Evolutionary conservation across 257 asterid genomes (phyloP).

Genomic region (Nicotiana obtusifolia): DNA sequence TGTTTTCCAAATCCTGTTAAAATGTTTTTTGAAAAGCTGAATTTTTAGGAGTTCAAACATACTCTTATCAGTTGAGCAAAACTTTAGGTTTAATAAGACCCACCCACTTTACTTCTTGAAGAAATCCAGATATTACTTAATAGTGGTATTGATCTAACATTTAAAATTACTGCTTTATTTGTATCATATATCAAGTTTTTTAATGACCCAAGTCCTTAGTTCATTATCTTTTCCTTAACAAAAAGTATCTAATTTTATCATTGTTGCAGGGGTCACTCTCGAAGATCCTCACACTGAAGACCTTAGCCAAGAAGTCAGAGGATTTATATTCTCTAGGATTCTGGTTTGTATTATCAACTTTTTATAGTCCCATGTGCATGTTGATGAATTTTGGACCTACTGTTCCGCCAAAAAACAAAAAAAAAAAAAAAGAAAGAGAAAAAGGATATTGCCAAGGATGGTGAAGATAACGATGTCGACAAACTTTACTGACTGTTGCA

Average conservation of each 20-base stretch:
- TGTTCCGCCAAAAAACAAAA: not conserved
- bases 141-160: not conserved
- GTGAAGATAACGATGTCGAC: not conserved
- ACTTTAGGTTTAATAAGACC: not conserved
- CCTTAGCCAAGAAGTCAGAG: constrained; percentile 97
- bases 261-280: constrained; percentile 80
- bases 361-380: not conserved
- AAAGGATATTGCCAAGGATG: not conserved
- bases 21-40: not conserved
- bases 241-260: not conserved
- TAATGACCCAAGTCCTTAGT: not conserved
- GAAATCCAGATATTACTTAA: not conserved
- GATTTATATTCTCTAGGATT: constrained; percentile 87
- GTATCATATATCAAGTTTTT: not conserved
- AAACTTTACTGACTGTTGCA: not conserved
- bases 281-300: constrained; percentile 99
- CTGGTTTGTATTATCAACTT: constrained; percentile 38
- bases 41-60: not conserved
- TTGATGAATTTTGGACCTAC: not conserved
- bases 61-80: not conserved
- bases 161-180: not conserved
- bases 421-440: not conserved
- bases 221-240: not conserved
- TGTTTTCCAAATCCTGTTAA: not conserved
- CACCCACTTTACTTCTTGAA: not conserved